Evolutionary conservation across 495 filamentous ascomycete genomes (phyloP).

Genomic region (Cudoniella acicularis): DNA sequence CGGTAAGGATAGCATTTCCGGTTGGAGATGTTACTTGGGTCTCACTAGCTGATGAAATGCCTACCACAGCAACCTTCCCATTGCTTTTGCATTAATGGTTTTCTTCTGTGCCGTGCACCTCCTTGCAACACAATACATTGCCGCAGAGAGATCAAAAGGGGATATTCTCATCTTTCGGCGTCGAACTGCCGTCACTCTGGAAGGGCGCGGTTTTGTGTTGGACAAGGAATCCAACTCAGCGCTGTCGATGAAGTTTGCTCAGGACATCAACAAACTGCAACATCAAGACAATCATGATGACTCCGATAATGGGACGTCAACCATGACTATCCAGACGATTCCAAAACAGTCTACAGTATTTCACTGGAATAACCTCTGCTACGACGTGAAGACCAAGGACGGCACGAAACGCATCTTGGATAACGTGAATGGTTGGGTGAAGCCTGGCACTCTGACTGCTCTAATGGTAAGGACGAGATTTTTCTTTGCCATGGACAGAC

Average conservation of each 20-base stretch:
- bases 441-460: constrained; percentile 81
- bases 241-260: too few species aligned
- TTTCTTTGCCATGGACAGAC: too few species aligned
- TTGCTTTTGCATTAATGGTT: constrained; percentile 60
- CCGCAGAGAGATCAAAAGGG: constrained; percentile 77
- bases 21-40: too few species aligned
- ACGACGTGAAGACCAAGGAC: constrained; percentile 81
- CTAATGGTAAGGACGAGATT: constrained; percentile 63
- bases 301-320: too few species aligned
- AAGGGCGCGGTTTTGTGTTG: too few species aligned
- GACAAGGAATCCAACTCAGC: too few species aligned
- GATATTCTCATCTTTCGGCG: constrained; percentile 65
- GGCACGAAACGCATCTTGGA: constrained; percentile 70
- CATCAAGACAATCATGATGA: too few species aligned
- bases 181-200: too few species aligned
- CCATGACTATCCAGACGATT: constrained; percentile 41
- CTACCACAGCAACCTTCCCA: constrained; percentile 60
- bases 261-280: too few species aligned
- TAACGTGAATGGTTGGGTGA: constrained; percentile 82
- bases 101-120: constrained; percentile 67
- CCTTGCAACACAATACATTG: constrained; percentile 64
- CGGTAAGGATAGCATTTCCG: too few species aligned
- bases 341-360: constrained; percentile 65
- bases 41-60: too few species aligned
- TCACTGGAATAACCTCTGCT: constrained; percentile 78